Evolutionary conservation across 78 protist species (phyloP), one percentile per base, ranked within the genome.

Genomic region (Mastigamoeba balamuthi): DNA sequence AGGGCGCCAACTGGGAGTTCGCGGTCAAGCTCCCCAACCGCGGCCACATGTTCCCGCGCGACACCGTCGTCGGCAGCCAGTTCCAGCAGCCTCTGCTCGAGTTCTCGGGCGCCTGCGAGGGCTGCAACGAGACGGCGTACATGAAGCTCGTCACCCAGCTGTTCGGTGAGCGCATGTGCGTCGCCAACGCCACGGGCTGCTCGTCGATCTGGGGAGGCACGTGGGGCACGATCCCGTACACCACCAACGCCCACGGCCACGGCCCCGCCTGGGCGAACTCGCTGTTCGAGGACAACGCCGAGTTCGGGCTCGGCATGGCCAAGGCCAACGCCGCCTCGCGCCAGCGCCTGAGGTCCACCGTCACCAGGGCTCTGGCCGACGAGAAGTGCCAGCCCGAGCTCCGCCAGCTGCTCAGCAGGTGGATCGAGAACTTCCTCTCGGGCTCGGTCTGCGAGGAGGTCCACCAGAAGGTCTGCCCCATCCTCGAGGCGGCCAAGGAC

Each of bases 181-280:
- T 89, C 66, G 93, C 93, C 72, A 86, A 89, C 75, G 88, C 91
- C 40, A 83, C 89, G 36, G 93, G 93, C 23, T 89, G 93, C 87
- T 75, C 88, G 5, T 77, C 90, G n/a, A 77, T 89, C 65, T 86
- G 89, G 88, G 86, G 83, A 1, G 80, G 75, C 41, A 66, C 88
- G 10, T 43, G 41, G 30, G 84, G 81, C 33, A 27, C 41, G 33
- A 48, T 39, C 69, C 88, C 91, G 17, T 86, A 86, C 79, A 67
- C 86, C 27, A 35, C n/a, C 40, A 86, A 83, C 66, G 43, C 74
- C 37, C 25, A 82, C 66, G 93, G 93, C 28, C 81, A 66, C 8
- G 93, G 93, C 30, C 93, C 93, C 30, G 89, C 93, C 17, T 89
- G 93, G 93, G 93, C 67, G 27, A 84, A 77, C 58, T 85, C 91